Conservation (phyloP, 1,139 yeast genomes). For the Meyerozyma elateridarum region DNA sequence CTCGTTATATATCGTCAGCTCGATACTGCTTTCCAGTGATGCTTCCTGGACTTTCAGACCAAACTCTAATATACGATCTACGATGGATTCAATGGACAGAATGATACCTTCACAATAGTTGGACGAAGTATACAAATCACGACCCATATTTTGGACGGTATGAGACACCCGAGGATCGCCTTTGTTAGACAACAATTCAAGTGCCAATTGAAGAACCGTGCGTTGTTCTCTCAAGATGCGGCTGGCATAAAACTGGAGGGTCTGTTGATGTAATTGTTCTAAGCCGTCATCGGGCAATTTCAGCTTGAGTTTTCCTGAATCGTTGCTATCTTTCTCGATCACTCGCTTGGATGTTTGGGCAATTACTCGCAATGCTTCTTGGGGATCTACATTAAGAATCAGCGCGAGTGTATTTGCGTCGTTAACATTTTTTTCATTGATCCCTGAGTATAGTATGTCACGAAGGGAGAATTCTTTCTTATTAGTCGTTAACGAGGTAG, state of each 20-base stretch:
- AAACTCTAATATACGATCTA: constrained; percentile 9
- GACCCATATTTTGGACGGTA: constrained; percentile 36
- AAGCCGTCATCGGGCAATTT: constrained; percentile 37
- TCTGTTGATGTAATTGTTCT: constrained; percentile 24
- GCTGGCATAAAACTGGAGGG: constrained; percentile 26
- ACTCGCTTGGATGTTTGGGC: constrained; percentile 33
- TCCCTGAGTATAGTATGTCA: constrained; percentile 33
- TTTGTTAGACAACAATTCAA: constrained; percentile 34
- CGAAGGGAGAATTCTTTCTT: constrained; percentile 34
- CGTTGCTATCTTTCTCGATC: constrained; percentile 26
- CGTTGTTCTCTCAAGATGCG: constrained; percentile 45
- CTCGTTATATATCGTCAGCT: constrained; percentile 29
- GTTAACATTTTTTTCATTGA: constrained; percentile 25
- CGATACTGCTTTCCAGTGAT: constrained; percentile 12
- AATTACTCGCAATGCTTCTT: constrained; percentile 45
- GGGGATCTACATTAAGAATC: constrained; percentile 28
- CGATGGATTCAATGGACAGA: constrained; percentile 9
- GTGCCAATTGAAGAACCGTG: constrained; percentile 35
- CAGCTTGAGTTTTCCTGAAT: constrained; percentile 23
- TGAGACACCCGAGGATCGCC: constrained; percentile 26
- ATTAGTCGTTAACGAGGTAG: constrained; percentile 4
- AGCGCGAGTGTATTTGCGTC: constrained; percentile 39
- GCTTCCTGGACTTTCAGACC: constrained; percentile 17
- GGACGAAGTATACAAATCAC: constrained; percentile 28
- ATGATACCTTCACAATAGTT: constrained; percentile 17